Evolutionary conservation across 352 stramenopile genomes (phyloP).

Genomic region (Phytophthora capsici): DNA sequence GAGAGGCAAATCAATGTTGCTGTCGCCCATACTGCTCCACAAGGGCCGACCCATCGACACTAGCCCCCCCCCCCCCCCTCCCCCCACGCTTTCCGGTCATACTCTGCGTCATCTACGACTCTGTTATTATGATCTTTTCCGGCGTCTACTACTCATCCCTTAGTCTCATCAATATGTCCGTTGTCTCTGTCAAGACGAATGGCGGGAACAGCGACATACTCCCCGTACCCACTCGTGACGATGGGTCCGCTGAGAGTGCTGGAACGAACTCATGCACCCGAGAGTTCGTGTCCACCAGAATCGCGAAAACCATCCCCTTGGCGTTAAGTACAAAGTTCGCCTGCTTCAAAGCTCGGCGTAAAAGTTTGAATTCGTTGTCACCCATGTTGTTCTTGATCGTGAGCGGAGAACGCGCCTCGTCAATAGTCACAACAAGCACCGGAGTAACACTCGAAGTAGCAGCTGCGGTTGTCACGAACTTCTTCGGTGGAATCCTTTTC

Average conservation of each 20-base stretch:
- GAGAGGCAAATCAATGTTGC: background rate
- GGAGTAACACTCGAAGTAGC: background rate
- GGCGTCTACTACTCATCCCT: background rate
- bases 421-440: background rate
- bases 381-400: background rate
- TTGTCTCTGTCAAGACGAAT: constrained; percentile 57
- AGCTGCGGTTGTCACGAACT: no score
- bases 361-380: background rate
- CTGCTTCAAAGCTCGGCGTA: background rate
- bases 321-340: background rate
- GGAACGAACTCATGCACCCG: constrained; percentile 7
- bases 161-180: constrained; percentile 19
- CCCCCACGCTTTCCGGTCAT: no score
- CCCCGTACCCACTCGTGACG: background rate
- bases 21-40: constrained; percentile 1
- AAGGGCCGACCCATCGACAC: constrained; percentile 14
- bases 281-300: constrained; percentile 27
- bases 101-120: no score
- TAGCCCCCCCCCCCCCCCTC: constrained; percentile 1
- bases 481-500: background rate
- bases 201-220: constrained; percentile 58
- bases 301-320: constrained; percentile 44
- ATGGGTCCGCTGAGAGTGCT: background rate
- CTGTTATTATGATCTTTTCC: no score
- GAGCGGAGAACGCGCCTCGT: background rate